phyloP scores from a whole-genome alignment of 306 rosid genomes.

The Mucuna pruriens region DNA sequence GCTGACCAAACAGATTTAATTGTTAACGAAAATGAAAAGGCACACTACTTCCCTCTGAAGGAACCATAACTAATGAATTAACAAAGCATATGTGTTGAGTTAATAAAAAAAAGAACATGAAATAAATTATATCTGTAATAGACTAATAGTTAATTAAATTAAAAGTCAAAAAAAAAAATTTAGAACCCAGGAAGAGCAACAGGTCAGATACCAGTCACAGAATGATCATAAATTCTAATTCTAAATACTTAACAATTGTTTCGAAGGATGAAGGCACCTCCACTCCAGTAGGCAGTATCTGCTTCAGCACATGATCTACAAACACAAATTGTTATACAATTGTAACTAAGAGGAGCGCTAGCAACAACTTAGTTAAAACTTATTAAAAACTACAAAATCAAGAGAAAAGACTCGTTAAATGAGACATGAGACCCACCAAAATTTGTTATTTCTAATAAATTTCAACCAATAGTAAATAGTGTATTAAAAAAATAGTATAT shows the following conservation, averaged over 20 bases:
- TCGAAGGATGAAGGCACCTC: conserved; percentile 98
- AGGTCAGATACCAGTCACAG: conserved; percentile 30
- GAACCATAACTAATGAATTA: not conserved
- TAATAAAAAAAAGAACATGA: not conserved
- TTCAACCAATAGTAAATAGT: too few species aligned
- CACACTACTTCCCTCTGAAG: not conserved
- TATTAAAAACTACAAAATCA: too few species aligned
- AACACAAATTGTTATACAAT: conserved; percentile 27
- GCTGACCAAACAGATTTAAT: conserved; percentile 33
- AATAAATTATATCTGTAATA: not conserved
- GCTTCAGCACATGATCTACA: conserved; percentile 89
- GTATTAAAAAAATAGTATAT: too few species aligned
- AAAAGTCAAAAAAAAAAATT: not conserved
- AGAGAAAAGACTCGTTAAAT: too few species aligned
- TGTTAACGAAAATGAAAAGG: conserved; percentile 5
- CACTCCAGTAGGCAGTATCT: conserved; percentile 76
- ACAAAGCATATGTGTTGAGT: not conserved
- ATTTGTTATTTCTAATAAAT: too few species aligned
- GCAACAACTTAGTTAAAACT: too few species aligned
- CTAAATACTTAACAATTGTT: conserved; percentile 83
- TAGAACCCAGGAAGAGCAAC: conserved; percentile 23
- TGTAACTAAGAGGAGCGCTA: too few species aligned
- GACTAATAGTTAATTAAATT: too few species aligned
- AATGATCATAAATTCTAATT: conserved; percentile 41
- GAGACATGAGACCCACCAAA: too few species aligned